Evolutionary conservation across 2,329 filamentous ascomycete species (phyloP), one percentile per base, ranked within the genome.

Genomic region (Fusarium praegraminearum): DNA sequence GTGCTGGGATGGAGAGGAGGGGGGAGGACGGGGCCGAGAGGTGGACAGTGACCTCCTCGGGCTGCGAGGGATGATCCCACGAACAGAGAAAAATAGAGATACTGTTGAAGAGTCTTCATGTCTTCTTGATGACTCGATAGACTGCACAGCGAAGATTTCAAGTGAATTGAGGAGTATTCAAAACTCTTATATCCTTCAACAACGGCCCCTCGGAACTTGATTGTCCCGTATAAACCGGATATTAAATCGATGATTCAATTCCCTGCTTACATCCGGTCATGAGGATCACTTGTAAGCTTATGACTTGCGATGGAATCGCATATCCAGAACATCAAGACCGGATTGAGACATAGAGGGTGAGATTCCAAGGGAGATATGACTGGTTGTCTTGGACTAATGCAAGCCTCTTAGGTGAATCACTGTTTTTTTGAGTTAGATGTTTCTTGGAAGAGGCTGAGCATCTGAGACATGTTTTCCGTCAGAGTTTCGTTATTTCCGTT

Each of bases 71-170:
- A n/a, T n/a, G n/a, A n/a, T n/a, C n/a, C n/a, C n/a, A n/a, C n/a
- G n/a, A n/a, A n/a, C n/a, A 65, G 6, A 4, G 20, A 52, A 0
- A 18, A 10, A 1, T 10, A 30, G 1, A 59, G 2, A 4, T 5
- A 59, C 7, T 38, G 16, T 1, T 10, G 12, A 11, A 59, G 15
- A 2, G 1, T 5, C 11, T 36, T 65, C 60, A 65, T 65, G 0
- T 4, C 20, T 3, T 1, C 1, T 11, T 18, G 4, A 13, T 2
- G 3, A 1, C 5, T 11, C 3, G 2, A 7, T 5, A 20, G 18
- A 6, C 18, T 51, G 16, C 8, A 7, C 1, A 7, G 12, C 2
- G 15, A 7, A 4, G 4, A n/a, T 6, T 20, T 2, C 10, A 1
- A 1, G 3, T 18, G 8, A 46, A 5, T 12, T 1, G 3, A 9